Evolutionary conservation across 345 rosid genomes (phyloP).

Genomic region (Hibiscus syriacus): DNA sequence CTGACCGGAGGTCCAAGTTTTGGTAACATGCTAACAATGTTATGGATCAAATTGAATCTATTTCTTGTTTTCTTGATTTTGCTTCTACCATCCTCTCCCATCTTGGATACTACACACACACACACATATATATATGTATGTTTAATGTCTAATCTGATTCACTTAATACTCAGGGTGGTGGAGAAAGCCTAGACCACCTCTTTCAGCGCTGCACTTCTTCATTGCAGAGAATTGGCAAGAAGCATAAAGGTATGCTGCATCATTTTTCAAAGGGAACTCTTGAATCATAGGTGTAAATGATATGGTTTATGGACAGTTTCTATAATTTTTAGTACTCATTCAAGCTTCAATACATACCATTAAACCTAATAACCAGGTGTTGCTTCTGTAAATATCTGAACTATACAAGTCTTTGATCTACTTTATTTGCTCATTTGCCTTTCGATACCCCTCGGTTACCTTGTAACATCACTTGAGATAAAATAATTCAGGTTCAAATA

Average conservation of each 20-base stretch:
- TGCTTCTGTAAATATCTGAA: neutral
- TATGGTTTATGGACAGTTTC: neutral
- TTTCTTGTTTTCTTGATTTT: neutral
- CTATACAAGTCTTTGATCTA: neutral
- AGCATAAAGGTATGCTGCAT: constrained; percentile 48
- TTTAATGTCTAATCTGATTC: neutral
- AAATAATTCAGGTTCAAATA: neutral
- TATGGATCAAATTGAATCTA: neutral
- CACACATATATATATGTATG: neutral
- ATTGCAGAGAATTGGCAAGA: constrained; percentile 53
- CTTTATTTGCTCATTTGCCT: neutral
- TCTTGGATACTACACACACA: neutral
- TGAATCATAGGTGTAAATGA: neutral
- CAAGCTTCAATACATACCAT: neutral
- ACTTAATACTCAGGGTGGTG: constrained; percentile 56
- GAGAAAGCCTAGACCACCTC: constrained; percentile 73
- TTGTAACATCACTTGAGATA: neutral
- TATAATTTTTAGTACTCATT: neutral
- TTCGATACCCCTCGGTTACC: neutral
- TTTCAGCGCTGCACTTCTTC: constrained; percentile 58
- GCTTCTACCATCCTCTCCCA: neutral
- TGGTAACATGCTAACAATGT: neutral
- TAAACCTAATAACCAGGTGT: neutral
- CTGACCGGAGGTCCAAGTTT: neutral
- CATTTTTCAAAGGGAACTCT: neutral